Evolutionary conservation across 192 early-diverging fungal species (phyloP).

Genomic region (Martensiomyces pterosporus): DNA sequence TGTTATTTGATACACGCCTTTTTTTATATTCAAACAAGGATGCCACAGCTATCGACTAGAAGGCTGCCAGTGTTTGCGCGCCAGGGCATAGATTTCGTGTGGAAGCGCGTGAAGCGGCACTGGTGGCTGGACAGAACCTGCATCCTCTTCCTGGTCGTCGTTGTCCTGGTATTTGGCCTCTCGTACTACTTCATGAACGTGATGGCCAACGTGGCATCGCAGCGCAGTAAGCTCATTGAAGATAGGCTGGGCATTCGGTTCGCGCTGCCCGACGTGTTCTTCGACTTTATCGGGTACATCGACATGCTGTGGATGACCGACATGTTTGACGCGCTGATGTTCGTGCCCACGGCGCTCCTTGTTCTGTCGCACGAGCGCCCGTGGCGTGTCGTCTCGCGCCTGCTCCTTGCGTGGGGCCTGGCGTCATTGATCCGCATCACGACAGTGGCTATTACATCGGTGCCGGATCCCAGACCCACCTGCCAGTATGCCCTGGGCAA

Average conservation of each 20-base stretch:
- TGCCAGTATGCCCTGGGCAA: slow-evolving; percentile 55
- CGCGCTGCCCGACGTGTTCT: slow-evolving; percentile 54
- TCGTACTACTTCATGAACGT: slow-evolving; percentile 60
- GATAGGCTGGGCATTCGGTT: slow-evolving; percentile 32
- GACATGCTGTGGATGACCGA: slow-evolving; percentile 58
- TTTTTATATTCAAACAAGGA: too few relatives aligned
- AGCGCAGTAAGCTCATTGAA: slow-evolving; percentile 49
- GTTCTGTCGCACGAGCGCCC: slow-evolving; percentile 54
- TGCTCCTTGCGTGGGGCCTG: slow-evolving; percentile 51
- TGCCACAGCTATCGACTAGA: too few relatives aligned
- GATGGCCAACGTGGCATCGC: slow-evolving; percentile 61
- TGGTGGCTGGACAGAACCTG: slow-evolving; percentile 51
- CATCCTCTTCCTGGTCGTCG: slow-evolving; percentile 24
- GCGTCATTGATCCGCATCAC: slow-evolving; percentile 58
- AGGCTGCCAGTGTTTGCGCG: slow-evolving; percentile 3
- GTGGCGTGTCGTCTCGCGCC: slow-evolving; percentile 53
- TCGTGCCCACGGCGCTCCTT: slow-evolving; percentile 52
- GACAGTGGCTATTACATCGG: slow-evolving; percentile 63
- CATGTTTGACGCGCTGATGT: slow-evolving; percentile 56
- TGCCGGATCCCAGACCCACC: slow-evolving; percentile 57
- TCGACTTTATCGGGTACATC: slow-evolving; percentile 55
- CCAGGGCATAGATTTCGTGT: slow-evolving; percentile 2
- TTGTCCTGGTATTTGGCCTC: slow-evolving; percentile 29
- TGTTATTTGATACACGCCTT: too few relatives aligned
- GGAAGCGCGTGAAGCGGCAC: slow-evolving; percentile 42